These are phyloP conservation scores for Pythium phragmitis DNA, from an alignment of 352 stramenopile genomes.

Conservation along the genomic window DNA sequence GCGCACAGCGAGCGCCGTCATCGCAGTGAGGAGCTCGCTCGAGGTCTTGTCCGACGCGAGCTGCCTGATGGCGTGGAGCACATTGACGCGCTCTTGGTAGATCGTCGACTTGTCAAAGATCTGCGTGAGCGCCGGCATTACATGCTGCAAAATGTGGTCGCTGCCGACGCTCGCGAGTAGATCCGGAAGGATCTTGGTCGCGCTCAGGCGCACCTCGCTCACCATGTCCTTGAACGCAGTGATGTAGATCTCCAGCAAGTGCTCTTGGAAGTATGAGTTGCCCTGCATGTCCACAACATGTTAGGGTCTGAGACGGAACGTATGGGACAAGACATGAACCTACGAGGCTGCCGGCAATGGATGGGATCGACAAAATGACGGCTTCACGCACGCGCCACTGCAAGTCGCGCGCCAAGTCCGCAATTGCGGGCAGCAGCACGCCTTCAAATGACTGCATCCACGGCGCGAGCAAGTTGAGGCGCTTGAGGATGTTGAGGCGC, in stretches of 20 bases:
- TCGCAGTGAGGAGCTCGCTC: slow-evolving; percentile 53
- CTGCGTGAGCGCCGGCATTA: slow-evolving; percentile 70
- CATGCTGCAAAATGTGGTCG: slow-evolving; percentile 83
- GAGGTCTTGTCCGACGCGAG: slow-evolving; percentile 75
- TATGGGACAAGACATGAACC: slow-evolving; percentile 18
- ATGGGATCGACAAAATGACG: slow-evolving; percentile 89
- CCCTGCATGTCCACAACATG: slow-evolving; percentile 37
- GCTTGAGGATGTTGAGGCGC: slow-evolving; percentile 93
- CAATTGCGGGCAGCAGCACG: slow-evolving; percentile 80
- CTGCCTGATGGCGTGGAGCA: slow-evolving; percentile 75
- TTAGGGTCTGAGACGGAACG: slow-evolving; percentile 12
- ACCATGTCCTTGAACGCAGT: slow-evolving; percentile 93
- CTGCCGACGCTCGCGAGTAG: slow-evolving; percentile 77
- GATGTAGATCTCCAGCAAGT: slow-evolving; percentile 88
- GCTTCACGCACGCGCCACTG: slow-evolving; percentile 94
- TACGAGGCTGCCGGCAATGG: slow-evolving; percentile 88
- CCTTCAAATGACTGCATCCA: slow-evolving; percentile 90
- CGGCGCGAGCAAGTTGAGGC: slow-evolving; percentile 87
- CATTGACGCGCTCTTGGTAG: slow-evolving; percentile 86
- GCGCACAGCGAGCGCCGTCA: slow-evolving; percentile 71
- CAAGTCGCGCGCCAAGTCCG: slow-evolving; percentile 90
- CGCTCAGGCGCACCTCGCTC: slow-evolving; percentile 93
- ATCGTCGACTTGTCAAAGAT: slow-evolving; percentile 87
- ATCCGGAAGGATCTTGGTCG: slow-evolving; percentile 80
- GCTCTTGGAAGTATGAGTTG: slow-evolving; percentile 81